Evolutionary conservation across 352 stramenopile species (phyloP).

Genomic region (Phytophthora ramorum): DNA sequence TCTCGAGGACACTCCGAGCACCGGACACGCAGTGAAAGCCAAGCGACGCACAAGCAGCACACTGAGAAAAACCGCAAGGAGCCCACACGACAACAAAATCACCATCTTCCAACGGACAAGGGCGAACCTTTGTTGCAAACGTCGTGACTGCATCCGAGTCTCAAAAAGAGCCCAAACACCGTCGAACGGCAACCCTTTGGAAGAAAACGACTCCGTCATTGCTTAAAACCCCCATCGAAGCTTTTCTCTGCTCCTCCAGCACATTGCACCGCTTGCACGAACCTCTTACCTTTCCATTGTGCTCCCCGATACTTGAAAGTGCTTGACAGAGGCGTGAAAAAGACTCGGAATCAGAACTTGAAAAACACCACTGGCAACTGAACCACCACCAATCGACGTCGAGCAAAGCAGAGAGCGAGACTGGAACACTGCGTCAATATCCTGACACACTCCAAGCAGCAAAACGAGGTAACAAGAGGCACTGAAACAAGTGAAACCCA

Average conservation of each 20-base stretch:
- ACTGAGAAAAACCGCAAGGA: slow-evolving; percentile 16
- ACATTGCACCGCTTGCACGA: slow-evolving; percentile 21
- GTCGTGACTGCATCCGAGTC: slow-evolving; percentile 47
- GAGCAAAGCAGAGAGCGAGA: slow-evolving; percentile 26
- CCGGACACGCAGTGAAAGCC: slow-evolving; percentile 27
- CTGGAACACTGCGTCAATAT: slow-evolving; percentile 13
- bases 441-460: slow-evolving; percentile 18
- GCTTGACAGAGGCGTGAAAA: slow-evolving; percentile 18
- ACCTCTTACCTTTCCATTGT: slow-evolving; percentile 22
- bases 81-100: slow-evolving; percentile 7
- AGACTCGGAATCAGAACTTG: slow-evolving; percentile 2
- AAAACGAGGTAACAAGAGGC: slow-evolving; percentile 32
- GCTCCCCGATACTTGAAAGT: slow-evolving; percentile 25
- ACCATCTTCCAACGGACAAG: slow-evolving; percentile 52
- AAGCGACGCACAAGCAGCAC: slow-evolving; percentile 14
- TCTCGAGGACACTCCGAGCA: slow-evolving; percentile 28
- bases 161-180: slow-evolving; percentile 28
- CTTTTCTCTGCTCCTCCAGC: slow-evolving; percentile 31
- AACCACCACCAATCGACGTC: slow-evolving; percentile 10
- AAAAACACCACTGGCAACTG: slow-evolving; percentile 2
- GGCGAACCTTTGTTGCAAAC: slow-evolving; percentile 72
- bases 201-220: slow-evolving; percentile 16
- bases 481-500: slow-evolving; percentile 14
- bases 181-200: slow-evolving; percentile 43
- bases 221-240: not conserved